Percentiles rank a stretch among this genome's conserved stretches.
These are phyloP conservation scores for Neurospora pannonica DNA, from an alignment of 495 filamentous ascomycete species.

Conservation along the genomic window DNA sequence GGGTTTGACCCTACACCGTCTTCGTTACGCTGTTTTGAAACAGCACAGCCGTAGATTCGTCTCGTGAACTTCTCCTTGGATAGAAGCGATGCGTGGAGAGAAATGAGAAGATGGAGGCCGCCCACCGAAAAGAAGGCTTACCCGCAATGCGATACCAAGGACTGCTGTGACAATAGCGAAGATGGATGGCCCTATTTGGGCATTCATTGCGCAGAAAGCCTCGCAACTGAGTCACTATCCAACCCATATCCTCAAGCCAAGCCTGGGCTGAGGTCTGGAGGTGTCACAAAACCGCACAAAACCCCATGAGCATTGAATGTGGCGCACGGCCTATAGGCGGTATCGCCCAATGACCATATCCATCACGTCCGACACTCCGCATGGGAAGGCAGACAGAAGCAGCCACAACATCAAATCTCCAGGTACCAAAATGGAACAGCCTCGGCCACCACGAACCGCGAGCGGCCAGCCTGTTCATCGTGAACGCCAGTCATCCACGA, in stretches of 20 bases:
- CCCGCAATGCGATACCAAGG: background rate
- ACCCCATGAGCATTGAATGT: background rate
- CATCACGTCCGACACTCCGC: background rate
- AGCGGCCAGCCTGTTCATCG: background rate
- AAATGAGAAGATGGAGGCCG: background rate
- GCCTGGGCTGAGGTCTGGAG: background rate
- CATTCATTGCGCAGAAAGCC: background rate
- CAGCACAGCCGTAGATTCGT: background rate
- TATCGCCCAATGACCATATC: background rate
- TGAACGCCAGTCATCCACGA: background rate
- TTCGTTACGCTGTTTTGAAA: background rate
- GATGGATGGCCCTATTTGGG: background rate
- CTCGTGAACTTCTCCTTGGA: background rate
- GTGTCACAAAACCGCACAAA: background rate
- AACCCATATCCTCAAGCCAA: background rate
- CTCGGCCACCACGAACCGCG: background rate
- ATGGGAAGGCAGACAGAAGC: background rate
- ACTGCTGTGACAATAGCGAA: background rate
- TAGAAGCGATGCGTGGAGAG: background rate
- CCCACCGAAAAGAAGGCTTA: background rate
- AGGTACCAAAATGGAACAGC: background rate
- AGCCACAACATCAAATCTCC: background rate
- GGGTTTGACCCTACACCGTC: background rate
- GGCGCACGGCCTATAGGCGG: background rate
- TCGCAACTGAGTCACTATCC: background rate